A percentile compares a stretch with the other conserved stretches of the same genome.
Evolutionary conservation across 2,329 filamentous ascomycete species (phyloP).

Genomic region (Fusarium incarnatum): DNA sequence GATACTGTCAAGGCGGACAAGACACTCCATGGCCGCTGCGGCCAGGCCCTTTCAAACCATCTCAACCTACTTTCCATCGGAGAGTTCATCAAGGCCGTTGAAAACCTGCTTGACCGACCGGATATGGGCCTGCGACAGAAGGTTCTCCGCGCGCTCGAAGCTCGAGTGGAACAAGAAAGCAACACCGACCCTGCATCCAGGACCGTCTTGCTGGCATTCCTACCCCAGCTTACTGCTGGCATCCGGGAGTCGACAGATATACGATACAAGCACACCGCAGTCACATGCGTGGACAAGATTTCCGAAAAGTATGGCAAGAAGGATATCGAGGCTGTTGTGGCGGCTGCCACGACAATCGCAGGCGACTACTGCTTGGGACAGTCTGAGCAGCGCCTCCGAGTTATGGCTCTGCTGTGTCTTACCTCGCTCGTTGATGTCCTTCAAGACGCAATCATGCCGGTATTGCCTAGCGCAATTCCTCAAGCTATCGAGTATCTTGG

Average conservation of each 20-base stretch:
- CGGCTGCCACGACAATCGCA: constrained; percentile 81
- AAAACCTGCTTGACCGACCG: constrained; percentile 80
- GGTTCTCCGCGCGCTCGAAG: constrained; percentile 83
- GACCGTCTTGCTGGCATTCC: constrained; percentile 78
- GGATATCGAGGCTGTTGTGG: constrained; percentile 79
- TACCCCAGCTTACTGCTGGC: constrained; percentile 81
- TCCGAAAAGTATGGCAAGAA: constrained; percentile 96
- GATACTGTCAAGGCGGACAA: constrained; percentile 71
- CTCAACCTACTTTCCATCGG: constrained; percentile 85
- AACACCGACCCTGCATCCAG: constrained; percentile 76
- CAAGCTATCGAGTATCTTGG: constrained; percentile 78
- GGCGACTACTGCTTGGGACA: constrained; percentile 81
- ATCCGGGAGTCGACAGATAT: constrained; percentile 79
- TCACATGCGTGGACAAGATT: constrained; percentile 92
- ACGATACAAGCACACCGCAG: constrained; percentile 83
- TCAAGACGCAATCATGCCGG: constrained; percentile 84
- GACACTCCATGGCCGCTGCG: constrained; percentile 67
- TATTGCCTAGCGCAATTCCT: constrained; percentile 81
- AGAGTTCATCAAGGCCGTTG: constrained; percentile 90
- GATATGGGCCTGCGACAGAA: constrained; percentile 82
- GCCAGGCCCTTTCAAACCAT: constrained; percentile 80
- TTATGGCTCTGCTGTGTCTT: constrained; percentile 89
- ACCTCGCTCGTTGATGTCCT: constrained; percentile 91
- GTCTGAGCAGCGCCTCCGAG: constrained; percentile 75
- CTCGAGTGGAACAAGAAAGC: constrained; percentile 79